phyloP scores from a whole-genome alignment of 495 filamentous ascomycete species.

The Penicillium robsamsonii region DNA sequence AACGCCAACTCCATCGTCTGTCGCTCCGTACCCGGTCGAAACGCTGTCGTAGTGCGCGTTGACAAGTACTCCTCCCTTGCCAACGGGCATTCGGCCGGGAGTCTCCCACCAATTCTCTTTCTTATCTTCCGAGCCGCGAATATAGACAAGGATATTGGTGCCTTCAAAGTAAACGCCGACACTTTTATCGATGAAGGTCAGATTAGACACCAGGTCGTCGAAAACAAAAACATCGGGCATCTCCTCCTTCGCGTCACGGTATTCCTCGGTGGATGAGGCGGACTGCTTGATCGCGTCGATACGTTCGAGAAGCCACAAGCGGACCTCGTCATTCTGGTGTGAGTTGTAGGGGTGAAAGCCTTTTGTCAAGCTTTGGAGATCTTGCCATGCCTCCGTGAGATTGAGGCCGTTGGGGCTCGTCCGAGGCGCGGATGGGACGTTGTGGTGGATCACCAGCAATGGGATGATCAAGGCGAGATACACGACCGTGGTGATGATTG shows the following conservation, averaged over 20 bases:
- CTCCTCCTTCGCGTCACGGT: conserved; percentile 22
- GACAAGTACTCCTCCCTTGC: conserved; percentile 78
- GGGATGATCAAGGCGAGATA: conserved; percentile 70
- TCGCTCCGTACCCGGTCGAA: conserved; percentile 85
- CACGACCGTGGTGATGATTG: conserved; percentile 64
- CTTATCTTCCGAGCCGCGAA: conserved; percentile 75
- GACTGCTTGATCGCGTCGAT: conserved; percentile 63
- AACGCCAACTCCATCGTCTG: conserved; percentile 90
- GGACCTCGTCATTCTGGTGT: conserved; percentile 73
- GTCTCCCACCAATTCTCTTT: conserved; percentile 62
- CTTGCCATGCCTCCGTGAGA: conserved; percentile 80
- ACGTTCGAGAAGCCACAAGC: conserved; percentile 70
- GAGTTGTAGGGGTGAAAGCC: conserved; percentile 89
- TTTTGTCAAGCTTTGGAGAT: conserved; percentile 71
- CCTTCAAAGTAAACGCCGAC: conserved; percentile 77
- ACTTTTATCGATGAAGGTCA: conserved; percentile 51
- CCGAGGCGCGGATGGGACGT: conserved; percentile 67
- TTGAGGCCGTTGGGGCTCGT: conserved; percentile 63
- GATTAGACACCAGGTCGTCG: conserved; percentile 77
- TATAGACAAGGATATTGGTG: conserved; percentile 88
- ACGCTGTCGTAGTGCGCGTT: conserved; percentile 98
- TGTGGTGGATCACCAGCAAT: conserved; percentile 70
- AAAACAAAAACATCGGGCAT: conserved; percentile 61
- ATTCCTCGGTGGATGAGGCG: conserved; percentile 38
- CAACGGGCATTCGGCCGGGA: conserved; percentile 44